A percentile compares a stretch with the other conserved stretches of the same genome.
Conservation (phyloP, 495 filamentous ascomycete species). For the Xylaria bambusicola region DNA sequence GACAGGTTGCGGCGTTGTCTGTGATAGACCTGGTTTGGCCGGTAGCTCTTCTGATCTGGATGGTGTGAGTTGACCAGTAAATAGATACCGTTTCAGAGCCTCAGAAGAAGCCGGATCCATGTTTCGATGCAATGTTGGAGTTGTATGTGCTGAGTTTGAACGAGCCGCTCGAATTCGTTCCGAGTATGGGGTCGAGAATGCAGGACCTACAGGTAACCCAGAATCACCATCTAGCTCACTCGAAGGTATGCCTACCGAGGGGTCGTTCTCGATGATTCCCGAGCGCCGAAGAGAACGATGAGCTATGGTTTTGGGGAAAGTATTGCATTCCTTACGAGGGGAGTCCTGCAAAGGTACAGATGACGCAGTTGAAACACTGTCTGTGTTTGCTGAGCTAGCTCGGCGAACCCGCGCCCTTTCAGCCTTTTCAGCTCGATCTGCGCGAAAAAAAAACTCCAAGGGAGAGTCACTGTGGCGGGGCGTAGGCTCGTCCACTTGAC, state of each 20-base stretch:
- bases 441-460: conserved; percentile 85
- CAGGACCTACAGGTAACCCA: conserved; percentile 56
- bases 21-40: not conserved
- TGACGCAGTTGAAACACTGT: conserved; percentile 27
- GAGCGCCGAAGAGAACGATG: conserved; percentile 30
- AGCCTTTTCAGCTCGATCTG: conserved; percentile 75
- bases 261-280: conserved; percentile 33
- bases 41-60: not conserved
- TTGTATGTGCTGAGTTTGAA: conserved; percentile 25
- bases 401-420: conserved; percentile 63
- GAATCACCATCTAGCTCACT: conserved; percentile 65
- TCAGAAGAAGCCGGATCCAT: conserved; percentile 28
- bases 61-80: conserved; percentile 27
- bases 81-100: conserved; percentile 44
- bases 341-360: conserved; percentile 37
- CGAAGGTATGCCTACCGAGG: conserved; percentile 59
- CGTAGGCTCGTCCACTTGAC: conserved; percentile 32
- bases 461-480: conserved; percentile 65
- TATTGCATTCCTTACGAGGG: conserved; percentile 35
- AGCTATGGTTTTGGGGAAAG: conserved; percentile 32
- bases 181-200: conserved; percentile 68
- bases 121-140: conserved; percentile 14
- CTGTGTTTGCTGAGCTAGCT: conserved; percentile 46
- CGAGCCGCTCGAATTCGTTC: conserved; percentile 63
- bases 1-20: conserved; percentile 11